phyloP scores from a whole-genome alignment of 1,284 basidiomycete genomes.

The Cutaneotrichosporon spelunceum region DNA sequence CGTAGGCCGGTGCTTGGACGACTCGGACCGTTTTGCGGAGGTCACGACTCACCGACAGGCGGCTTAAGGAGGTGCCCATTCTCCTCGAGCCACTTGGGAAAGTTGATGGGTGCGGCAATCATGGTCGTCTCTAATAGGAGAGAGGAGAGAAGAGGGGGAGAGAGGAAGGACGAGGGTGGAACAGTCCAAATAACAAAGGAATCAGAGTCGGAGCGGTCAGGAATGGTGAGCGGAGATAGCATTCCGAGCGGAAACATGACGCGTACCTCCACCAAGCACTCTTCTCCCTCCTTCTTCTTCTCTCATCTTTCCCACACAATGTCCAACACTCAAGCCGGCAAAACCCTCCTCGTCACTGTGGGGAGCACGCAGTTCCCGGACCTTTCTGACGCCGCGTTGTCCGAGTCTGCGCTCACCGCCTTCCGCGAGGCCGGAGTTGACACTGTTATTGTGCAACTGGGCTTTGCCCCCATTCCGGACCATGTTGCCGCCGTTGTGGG shows the following conservation, averaged over 20 bases:
- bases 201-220: not conserved
- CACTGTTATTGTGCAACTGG: constrained; percentile 69
- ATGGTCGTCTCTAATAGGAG: constrained; percentile 14
- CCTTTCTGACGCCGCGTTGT: constrained; percentile 65
- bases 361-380: constrained; percentile 81
- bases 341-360: constrained; percentile 70
- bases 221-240: not conserved
- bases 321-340: not conserved
- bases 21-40: not conserved
- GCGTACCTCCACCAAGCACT: not conserved
- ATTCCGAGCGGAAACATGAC: not conserved
- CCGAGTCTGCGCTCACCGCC: constrained; percentile 58
- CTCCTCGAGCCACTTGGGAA: constrained; percentile 76
- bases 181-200: too few species aligned
- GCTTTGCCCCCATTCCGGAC: constrained; percentile 53
- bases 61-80: constrained; percentile 76
- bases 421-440: constrained; percentile 61
- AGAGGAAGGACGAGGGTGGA: too few species aligned
- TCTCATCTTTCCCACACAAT: not conserved
- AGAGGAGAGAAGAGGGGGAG: not conserved
- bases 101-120: constrained; percentile 64
- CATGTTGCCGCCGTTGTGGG: constrained; percentile 19
- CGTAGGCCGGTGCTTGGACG: not conserved
- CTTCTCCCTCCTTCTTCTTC: not conserved
- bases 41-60: constrained; percentile 62